A percentile compares a stretch with the other conserved stretches of the same genome.
phyloP scores from a whole-genome alignment of 768 basidiomycete species.

The Leccinum sublutescens region DNA sequence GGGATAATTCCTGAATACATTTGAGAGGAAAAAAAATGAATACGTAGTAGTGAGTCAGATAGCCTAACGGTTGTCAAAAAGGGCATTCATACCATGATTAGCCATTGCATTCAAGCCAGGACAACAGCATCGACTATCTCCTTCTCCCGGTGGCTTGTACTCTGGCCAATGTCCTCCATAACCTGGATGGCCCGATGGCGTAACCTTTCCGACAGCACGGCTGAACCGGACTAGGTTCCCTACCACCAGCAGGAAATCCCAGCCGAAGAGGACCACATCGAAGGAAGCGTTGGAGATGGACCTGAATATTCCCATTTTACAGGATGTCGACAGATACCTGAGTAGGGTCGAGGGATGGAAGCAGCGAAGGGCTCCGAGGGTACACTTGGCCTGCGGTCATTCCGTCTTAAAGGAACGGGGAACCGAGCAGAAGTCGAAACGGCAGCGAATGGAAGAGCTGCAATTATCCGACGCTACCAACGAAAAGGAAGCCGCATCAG shows the following conservation, averaged over 20 bases:
- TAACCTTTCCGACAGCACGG: slow-evolving; percentile 50
- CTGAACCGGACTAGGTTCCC: slow-evolving; percentile 11
- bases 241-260: slow-evolving; percentile 15
- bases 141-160: slow-evolving; percentile 53
- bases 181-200: slow-evolving; percentile 51
- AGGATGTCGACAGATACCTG: background rate
- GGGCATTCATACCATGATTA: slow-evolving; percentile 66
- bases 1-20: slow-evolving; percentile 39
- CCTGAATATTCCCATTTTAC: slow-evolving; percentile 7
- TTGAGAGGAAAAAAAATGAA: background rate
- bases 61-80: slow-evolving; percentile 36
- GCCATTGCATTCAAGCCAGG: slow-evolving; percentile 77
- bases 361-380: background rate
- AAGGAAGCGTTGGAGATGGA: slow-evolving; percentile 10
- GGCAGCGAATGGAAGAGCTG: background rate
- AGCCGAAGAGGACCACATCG: slow-evolving; percentile 1
- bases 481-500: too few species aligned
- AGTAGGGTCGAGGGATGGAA: background rate
- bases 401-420: background rate
- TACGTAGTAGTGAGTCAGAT: background rate
- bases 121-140: slow-evolving; percentile 69
- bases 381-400: background rate
- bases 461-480: too few species aligned
- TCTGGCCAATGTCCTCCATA: slow-evolving; percentile 66
- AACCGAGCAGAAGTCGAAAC: background rate